Conservation (phyloP, 1,139 yeast species). For the Taphrina confusa region DNA sequence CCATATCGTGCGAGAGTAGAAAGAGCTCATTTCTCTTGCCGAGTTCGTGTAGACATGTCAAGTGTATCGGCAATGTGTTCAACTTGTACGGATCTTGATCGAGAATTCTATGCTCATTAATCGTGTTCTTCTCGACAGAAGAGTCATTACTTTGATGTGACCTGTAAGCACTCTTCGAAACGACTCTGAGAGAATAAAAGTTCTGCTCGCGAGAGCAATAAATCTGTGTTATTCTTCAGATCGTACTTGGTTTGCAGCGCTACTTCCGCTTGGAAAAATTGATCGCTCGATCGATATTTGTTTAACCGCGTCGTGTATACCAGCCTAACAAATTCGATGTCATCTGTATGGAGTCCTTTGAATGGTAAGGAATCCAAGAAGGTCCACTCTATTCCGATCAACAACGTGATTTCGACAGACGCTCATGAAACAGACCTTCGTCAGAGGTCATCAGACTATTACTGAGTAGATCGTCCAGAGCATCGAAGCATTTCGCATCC, state of each 20-base stretch:
- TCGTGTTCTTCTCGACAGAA: not conserved
- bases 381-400: slow-evolving; percentile 59
- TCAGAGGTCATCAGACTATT: slow-evolving; percentile 77
- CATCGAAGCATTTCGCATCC: slow-evolving; percentile 92
- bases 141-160: slow-evolving; percentile 58
- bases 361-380: slow-evolving; percentile 68
- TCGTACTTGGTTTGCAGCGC: slow-evolving; percentile 70
- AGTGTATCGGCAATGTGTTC: slow-evolving; percentile 72
- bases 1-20: slow-evolving; percentile 78
- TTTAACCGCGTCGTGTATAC: slow-evolving; percentile 76
- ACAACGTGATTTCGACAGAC: not conserved
- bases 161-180: slow-evolving; percentile 69
- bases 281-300: slow-evolving; percentile 61
- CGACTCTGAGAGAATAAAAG: slow-evolving; percentile 72
- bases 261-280: slow-evolving; percentile 66
- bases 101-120: slow-evolving; percentile 45
- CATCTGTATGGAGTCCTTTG: slow-evolving; percentile 61
- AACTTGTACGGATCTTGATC: slow-evolving; percentile 69
- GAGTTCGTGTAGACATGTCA: slow-evolving; percentile 81
- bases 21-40: slow-evolving; percentile 82
- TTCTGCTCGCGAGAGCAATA: slow-evolving; percentile 71
- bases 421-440: slow-evolving; percentile 52
- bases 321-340: slow-evolving; percentile 72
- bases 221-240: slow-evolving; percentile 67
- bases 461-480: slow-evolving; percentile 74